Evolutionary conservation across 352 stramenopile genomes (phyloP), one percentile per base, ranked within the genome.

Genomic region (Aphanomyces invadans): DNA sequence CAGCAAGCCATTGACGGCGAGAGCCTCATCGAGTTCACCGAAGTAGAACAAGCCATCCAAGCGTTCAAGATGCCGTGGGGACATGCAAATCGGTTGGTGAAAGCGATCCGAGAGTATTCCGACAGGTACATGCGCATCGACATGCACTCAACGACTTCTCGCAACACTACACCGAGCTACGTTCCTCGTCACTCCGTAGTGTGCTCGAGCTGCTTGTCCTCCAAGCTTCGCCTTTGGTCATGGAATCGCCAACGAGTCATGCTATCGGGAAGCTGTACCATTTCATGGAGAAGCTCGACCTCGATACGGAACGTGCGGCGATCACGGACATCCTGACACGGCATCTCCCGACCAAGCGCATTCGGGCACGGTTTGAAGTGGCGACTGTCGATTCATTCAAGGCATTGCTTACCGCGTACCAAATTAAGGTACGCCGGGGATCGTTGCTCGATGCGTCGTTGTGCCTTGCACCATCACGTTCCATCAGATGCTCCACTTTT

Each of bases 261-360:
- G 79, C 73, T 39, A 77, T 79, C 45, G 73, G 76, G 3, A 81
- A 78, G n/a, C 83, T 90, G 48, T 88, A 80, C 68, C 49, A 33
- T 33, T 76, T 80, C 28, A 92, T 92, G 83, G 83, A 92, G 71
- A 90, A 92, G 57, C 79, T 92, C 26, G 81, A 92, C 55, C 69
- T 92, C 25, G 81, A 88, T 31, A 77, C 81, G 2, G 81, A 92
- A 63, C 81, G 83, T 1, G 73, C 80, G 26, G 79, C 81, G 56
- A 88, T 92, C 72, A 77, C 76, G 48, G 79, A 90, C 65, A 42
- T 59, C 38, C 44, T 67, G 28, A 26, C 21, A 21, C 49, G 49
- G 29, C 21, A 57, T 2, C 73, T 89, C 31, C 77, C 75, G 36
- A 76, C 89, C 70, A 89, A 89, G 65, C 76, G 77, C 39, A 90